phyloP scores from a whole-genome alignment of 139 green algal species.

The Pleodorina starrii region DNA sequence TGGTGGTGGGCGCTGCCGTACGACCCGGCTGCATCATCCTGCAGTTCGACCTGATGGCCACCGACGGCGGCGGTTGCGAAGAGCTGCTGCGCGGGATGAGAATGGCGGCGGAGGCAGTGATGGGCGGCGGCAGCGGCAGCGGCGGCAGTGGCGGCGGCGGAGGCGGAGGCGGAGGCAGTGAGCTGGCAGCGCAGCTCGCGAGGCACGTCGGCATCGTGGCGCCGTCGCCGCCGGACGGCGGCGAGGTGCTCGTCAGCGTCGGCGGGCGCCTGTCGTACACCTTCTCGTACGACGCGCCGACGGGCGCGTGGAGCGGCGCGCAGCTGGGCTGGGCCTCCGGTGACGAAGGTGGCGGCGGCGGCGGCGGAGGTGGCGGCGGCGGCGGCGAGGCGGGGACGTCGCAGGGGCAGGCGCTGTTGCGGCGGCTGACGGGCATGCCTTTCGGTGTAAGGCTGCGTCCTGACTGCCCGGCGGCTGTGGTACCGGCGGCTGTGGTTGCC shows the following conservation, averaged over 20 bases:
- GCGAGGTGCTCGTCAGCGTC: not conserved
- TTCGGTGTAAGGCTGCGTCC: not conserved
- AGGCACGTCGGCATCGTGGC: not conserved
- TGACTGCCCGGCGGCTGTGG: not conserved
- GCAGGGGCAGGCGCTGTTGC: not conserved
- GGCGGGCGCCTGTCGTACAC: not conserved
- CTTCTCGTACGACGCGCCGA: not conserved
- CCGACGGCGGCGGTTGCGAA: not conserved
- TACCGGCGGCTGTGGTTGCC: not conserved
- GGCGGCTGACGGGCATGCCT: not conserved
- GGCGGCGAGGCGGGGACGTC: too few species aligned
- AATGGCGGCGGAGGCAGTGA: not conserved
- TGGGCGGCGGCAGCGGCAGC: not conserved
- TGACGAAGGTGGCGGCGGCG: not conserved
- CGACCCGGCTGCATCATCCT: conserved; percentile 13
- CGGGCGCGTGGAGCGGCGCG: not conserved
- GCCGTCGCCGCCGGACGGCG: conserved; percentile 8
- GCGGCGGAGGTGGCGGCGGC: too few species aligned
- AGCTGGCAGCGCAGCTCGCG: conserved; percentile 8
- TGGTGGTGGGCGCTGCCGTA: conserved; percentile 38
- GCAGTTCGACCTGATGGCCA: conserved; percentile 10
- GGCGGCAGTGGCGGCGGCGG: not conserved
- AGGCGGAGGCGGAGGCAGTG: not conserved
- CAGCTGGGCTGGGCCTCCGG: not conserved
- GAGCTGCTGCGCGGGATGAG: not conserved